Evolutionary conservation across 2,329 filamentous ascomycete genomes (phyloP).

Genomic region (Pseudocercospora fuligena): DNA sequence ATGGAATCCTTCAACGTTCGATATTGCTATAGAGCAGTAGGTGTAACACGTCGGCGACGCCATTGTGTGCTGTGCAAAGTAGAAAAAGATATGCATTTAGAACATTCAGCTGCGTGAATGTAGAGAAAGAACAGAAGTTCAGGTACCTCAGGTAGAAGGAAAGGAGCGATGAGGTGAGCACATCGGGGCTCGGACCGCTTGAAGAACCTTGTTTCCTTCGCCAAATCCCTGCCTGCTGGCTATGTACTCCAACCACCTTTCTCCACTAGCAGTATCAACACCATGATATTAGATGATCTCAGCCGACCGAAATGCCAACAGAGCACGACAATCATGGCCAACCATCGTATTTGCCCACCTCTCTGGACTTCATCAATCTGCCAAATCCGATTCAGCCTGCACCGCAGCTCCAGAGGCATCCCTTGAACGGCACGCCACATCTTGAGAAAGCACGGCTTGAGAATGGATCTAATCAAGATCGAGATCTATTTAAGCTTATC

Average conservation of each 20-base stretch:
- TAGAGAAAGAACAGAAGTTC: too few species aligned
- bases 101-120: too few species aligned
- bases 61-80: too few species aligned
- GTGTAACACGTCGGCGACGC: too few species aligned
- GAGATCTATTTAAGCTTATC: conserved; percentile 35
- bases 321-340: conserved; percentile 19
- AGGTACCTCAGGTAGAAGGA: too few species aligned
- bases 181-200: background rate
- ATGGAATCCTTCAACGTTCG: too few species aligned
- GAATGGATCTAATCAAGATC: conserved; percentile 34
- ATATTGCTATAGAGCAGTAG: too few species aligned
- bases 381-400: conserved; percentile 45
- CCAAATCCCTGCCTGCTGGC: background rate
- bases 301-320: conserved; percentile 14
- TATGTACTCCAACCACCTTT: background rate
- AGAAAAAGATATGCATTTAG: too few species aligned
- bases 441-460: conserved; percentile 34
- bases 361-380: conserved; percentile 41
- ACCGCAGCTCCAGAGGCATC: conserved; percentile 40
- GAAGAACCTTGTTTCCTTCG: background rate
- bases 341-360: conserved; percentile 35
- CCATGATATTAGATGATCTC: too few species aligned
- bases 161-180: too few species aligned
- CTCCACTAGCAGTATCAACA: background rate
- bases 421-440: conserved; percentile 38